phyloP scores from a whole-genome alignment of 2,329 filamentous ascomycete genomes.

The Phialophora tarda region DNA sequence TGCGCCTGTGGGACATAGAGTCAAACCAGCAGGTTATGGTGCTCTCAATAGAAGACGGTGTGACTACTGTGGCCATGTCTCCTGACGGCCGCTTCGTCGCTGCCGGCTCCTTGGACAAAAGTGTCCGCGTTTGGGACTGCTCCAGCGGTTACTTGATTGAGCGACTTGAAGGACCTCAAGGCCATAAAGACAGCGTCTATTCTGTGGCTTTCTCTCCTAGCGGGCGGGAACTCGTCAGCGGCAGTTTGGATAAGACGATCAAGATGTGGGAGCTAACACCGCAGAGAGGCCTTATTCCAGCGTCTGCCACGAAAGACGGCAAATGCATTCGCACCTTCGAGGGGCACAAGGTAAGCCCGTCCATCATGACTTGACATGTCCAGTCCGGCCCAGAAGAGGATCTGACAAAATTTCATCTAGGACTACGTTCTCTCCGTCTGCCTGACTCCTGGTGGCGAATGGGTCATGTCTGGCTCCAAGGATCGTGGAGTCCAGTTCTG shows the following conservation, averaged over 20 bases:
- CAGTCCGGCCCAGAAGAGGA: constrained; percentile 9
- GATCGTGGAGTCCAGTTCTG: constrained; percentile 98
- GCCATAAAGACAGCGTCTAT: constrained; percentile 97
- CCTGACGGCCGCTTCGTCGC: constrained; percentile 93
- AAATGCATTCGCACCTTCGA: constrained; percentile 97
- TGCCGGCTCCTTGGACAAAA: constrained; percentile 95
- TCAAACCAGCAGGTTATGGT: constrained; percentile 80
- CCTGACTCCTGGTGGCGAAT: constrained; percentile 88
- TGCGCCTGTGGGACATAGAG: constrained; percentile 95
- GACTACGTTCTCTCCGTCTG: constrained; percentile 97
- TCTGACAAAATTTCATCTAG: constrained; percentile 52
- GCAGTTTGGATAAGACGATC: constrained; percentile 96
- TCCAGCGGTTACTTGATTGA: constrained; percentile 84
- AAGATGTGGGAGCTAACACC: constrained; percentile 97
- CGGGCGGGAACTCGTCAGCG: constrained; percentile 89
- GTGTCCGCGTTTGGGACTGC: constrained; percentile 95
- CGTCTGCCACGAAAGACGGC: constrained; percentile 76
- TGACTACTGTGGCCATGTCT: constrained; percentile 96
- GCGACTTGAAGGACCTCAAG: constrained; percentile 87
- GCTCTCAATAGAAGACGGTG: constrained; percentile 92
- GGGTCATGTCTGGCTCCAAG: constrained; percentile 97
- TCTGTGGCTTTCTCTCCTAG: constrained; percentile 94
- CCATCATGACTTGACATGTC: background rate
- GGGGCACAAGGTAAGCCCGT: constrained; percentile 77
- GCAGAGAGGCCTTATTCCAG: constrained; percentile 68